phyloP scores from a whole-genome alignment of 495 filamentous ascomycete species.

The Neurospora sp. region DNA sequence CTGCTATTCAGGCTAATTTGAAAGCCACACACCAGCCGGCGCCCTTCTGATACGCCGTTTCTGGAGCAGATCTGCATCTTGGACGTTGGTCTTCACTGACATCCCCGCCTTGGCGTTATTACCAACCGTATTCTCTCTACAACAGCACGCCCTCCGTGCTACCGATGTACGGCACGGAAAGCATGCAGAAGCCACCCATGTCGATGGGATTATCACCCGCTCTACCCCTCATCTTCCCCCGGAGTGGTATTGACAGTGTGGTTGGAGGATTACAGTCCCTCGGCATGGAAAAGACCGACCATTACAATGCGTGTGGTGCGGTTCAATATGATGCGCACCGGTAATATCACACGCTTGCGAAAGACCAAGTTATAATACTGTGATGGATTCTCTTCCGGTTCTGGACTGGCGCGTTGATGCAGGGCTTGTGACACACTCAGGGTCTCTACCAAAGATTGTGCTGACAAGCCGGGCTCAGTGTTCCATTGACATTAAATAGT shows the following conservation, averaged over 20 bases:
- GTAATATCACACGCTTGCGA: neutral
- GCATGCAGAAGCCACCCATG: neutral
- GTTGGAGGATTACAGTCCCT: neutral
- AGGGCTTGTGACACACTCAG: neutral
- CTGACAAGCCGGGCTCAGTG: neutral
- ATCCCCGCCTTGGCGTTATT: neutral
- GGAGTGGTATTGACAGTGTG: neutral
- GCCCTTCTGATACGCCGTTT: neutral
- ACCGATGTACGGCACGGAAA: neutral
- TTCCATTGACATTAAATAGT: neutral
- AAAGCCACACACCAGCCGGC: neutral
- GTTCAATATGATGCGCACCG: conserved; percentile 8
- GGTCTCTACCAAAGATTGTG: neutral
- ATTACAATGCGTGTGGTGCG: conserved; percentile 5
- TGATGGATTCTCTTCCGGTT: neutral
- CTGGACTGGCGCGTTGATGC: neutral
- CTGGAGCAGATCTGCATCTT: neutral
- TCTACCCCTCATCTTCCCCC: conserved; percentile 16
- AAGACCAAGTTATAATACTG: neutral
- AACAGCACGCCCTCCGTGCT: too few relatives aligned
- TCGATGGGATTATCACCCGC: neutral
- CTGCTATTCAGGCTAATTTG: neutral
- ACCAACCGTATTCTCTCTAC: too few relatives aligned
- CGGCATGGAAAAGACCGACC: conserved; percentile 7
- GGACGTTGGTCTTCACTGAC: neutral